phyloP scores from a whole-genome alignment of 2,329 filamentous ascomycete species.

The Sordariomycetes sp. region DNA sequence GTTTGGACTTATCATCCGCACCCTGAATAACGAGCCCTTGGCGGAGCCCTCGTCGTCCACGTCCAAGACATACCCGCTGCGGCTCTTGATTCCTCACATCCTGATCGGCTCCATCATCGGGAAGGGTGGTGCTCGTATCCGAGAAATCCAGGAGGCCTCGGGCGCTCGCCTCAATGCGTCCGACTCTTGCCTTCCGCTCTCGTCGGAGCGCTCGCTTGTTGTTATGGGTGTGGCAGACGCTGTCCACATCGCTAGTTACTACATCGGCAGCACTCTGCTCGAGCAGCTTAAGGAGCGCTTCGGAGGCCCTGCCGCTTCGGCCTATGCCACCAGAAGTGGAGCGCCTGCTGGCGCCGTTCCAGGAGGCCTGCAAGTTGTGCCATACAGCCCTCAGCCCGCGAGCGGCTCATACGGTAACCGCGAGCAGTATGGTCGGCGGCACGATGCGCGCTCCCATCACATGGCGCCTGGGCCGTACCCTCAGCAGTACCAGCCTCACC shows the following conservation, averaged over 20 bases:
- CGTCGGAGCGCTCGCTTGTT: slow-evolving; percentile 93
- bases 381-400: slow-evolving; percentile 87
- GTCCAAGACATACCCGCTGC: slow-evolving; percentile 94
- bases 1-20: slow-evolving; percentile 95
- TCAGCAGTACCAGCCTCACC: slow-evolving; percentile 59
- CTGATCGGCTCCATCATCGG: slow-evolving; percentile 98
- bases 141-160: slow-evolving; percentile 96
- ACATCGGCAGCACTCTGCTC: slow-evolving; percentile 93
- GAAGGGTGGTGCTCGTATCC: slow-evolving; percentile 89
- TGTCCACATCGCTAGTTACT: slow-evolving; percentile 97
- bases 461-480: slow-evolving; percentile 63
- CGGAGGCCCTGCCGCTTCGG: slow-evolving; percentile 90
- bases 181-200: slow-evolving; percentile 86
- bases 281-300: slow-evolving; percentile 97
- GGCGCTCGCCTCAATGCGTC: slow-evolving; percentile 94
- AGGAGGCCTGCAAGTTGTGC: slow-evolving; percentile 98
- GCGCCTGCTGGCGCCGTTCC: slow-evolving; percentile 88
- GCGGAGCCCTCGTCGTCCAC: slow-evolving; percentile 79
- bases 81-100: slow-evolving; percentile 90
- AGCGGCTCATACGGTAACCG: slow-evolving; percentile 77
- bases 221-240: slow-evolving; percentile 97
- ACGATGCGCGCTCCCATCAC: slow-evolving; percentile 62
- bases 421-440: slow-evolving; percentile 69
- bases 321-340: slow-evolving; percentile 90
- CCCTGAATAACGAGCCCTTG: slow-evolving; percentile 92